Evolutionary conservation across 768 basidiomycete genomes (phyloP).

Genomic region (Termitomyces eurrhizus): DNA sequence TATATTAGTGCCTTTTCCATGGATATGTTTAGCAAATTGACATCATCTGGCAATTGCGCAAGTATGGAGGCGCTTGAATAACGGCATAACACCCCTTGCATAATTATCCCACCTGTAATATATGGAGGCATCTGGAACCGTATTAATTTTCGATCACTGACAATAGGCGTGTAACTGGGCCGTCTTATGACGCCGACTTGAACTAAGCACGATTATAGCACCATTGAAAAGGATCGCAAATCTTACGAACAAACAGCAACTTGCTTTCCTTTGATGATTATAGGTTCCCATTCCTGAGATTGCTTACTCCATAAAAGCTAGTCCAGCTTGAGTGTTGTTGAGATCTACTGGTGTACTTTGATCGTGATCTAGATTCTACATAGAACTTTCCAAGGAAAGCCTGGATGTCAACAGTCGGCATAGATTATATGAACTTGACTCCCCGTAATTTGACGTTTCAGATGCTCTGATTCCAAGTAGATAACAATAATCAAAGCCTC

Average conservation of each 20-base stretch:
- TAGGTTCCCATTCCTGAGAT: conserved; percentile 10
- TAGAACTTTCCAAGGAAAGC: not conserved
- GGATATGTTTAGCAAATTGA: not conserved
- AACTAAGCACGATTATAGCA: not conserved
- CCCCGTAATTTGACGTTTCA: not conserved
- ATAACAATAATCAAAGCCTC: conserved; percentile 2
- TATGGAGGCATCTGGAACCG: not conserved
- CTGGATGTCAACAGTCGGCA: not conserved
- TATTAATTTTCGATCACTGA: not conserved
- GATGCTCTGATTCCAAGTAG: too few species aligned
- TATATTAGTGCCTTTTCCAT: not conserved
- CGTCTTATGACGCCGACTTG: not conserved
- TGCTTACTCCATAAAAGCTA: conserved; percentile 6
- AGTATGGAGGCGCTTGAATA: not conserved
- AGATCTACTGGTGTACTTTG: conserved; percentile 4
- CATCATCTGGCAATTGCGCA: too few species aligned
- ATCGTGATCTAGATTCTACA: not conserved
- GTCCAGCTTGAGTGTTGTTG: conserved; percentile 3
- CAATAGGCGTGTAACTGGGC: not conserved
- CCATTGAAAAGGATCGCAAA: not conserved
- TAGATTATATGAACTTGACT: not conserved
- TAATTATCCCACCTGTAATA: not conserved
- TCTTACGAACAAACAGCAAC: not conserved
- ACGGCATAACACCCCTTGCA: not conserved
- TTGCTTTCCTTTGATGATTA: not conserved